Evolutionary conservation across 129 eudicot genomes (phyloP).

Genomic region (Escallonia herrerae): DNA sequence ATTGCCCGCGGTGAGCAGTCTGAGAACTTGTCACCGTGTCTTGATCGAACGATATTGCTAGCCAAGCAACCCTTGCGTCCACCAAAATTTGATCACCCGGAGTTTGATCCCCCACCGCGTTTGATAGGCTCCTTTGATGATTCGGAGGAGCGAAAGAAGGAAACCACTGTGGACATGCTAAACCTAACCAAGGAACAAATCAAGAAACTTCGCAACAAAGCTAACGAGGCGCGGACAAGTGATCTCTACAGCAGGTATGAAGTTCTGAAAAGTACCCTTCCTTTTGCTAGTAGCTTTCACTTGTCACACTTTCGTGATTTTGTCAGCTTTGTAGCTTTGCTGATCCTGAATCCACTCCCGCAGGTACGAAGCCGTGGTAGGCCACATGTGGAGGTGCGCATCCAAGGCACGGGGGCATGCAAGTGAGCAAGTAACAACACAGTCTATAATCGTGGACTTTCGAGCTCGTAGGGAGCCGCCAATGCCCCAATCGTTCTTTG

Average conservation of each 20-base stretch:
- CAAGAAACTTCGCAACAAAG: conserved; percentile 32
- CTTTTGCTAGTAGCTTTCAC: too few relatives aligned
- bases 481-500: conserved; percentile 25
- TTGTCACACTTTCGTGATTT: too few relatives aligned
- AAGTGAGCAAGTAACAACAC: conserved; percentile 20
- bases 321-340: too few relatives aligned
- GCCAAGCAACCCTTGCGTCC: conserved; percentile 9
- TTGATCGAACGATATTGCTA: conserved; percentile 39
- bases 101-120: conserved; percentile 31
- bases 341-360: neutral
- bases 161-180: conserved; percentile 30
- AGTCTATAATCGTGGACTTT: conserved; percentile 22
- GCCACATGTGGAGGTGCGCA: conserved; percentile 36
- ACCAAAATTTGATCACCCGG: conserved; percentile 5
- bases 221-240: conserved; percentile 8
- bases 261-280: too few relatives aligned
- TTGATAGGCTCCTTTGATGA: conserved; percentile 25
- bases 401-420: conserved; percentile 35
- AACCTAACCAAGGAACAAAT: conserved; percentile 30
- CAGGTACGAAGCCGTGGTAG: conserved; percentile 35
- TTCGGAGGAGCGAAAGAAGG: conserved; percentile 20
- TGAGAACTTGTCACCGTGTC: conserved; percentile 21
- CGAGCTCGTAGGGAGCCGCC: conserved; percentile 35
- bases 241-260: too few relatives aligned
- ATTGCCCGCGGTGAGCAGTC: conserved; percentile 40